These are phyloP conservation scores for Aspergillus piperis DNA, from an alignment of 2,329 filamentous ascomycete genomes.

Conservation along the genomic window DNA sequence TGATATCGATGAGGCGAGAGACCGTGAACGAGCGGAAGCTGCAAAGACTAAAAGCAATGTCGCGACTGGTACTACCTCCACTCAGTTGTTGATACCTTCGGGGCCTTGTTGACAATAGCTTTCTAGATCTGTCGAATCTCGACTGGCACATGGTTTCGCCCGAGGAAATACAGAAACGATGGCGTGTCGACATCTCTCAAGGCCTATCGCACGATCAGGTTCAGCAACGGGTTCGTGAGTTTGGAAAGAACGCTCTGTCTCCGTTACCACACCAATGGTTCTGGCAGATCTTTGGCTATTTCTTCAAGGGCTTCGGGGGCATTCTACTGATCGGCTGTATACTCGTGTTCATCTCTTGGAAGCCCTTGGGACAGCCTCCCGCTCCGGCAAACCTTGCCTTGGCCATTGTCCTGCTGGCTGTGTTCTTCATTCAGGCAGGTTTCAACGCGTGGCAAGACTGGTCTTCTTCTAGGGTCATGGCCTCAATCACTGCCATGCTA, in stretches of 20 bases:
- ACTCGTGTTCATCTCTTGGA: slow-evolving; percentile 76
- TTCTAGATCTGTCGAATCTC: slow-evolving; percentile 54
- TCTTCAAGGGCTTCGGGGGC: slow-evolving; percentile 75
- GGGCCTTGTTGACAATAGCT: background rate
- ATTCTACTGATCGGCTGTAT: slow-evolving; percentile 69
- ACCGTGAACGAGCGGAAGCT: slow-evolving; percentile 45
- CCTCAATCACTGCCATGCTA: slow-evolving; percentile 77
- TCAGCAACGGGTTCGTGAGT: slow-evolving; percentile 56
- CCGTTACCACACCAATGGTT: slow-evolving; percentile 63
- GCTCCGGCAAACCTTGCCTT: slow-evolving; percentile 69
- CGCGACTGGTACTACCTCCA: slow-evolving; percentile 46
- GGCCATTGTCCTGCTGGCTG: slow-evolving; percentile 69
- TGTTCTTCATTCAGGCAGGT: slow-evolving; percentile 68
- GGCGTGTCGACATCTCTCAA: slow-evolving; percentile 56
- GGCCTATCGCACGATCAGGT: slow-evolving; percentile 65
- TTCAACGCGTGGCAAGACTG: slow-evolving; percentile 75
- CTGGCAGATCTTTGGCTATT: slow-evolving; percentile 64
- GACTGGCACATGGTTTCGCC: slow-evolving; percentile 67
- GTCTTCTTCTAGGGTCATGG: slow-evolving; percentile 75
- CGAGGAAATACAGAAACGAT: slow-evolving; percentile 61
- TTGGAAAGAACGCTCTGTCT: slow-evolving; percentile 68
- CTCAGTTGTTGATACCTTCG: background rate
- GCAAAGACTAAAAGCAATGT: slow-evolving; percentile 49
- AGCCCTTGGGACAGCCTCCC: slow-evolving; percentile 72
- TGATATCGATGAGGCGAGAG: slow-evolving; percentile 58